Conservation (phyloP, 2,329 filamentous ascomycete genomes). For the Tolypocladium pustulatum region DNA sequence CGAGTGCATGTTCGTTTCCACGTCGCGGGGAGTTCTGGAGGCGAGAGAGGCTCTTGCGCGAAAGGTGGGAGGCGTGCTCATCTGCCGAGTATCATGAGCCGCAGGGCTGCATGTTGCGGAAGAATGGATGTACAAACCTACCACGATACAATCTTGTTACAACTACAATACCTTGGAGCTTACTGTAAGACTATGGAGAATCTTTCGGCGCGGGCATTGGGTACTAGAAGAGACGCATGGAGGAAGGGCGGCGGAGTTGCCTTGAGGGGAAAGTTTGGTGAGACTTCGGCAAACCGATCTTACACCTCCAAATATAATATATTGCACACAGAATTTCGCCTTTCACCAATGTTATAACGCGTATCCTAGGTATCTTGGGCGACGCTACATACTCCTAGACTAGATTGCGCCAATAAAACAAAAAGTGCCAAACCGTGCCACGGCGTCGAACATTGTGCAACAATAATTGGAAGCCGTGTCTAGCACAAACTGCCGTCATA, state of each 20-base stretch:
- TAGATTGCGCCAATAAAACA: neutral
- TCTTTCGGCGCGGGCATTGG: neutral
- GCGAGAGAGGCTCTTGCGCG: slow-evolving; percentile 70
- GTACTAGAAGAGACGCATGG: neutral
- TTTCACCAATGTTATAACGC: slow-evolving; percentile 2
- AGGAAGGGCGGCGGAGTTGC: neutral
- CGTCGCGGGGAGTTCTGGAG: slow-evolving; percentile 70
- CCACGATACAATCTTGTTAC: neutral
- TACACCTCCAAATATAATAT: neutral
- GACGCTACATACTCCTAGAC: neutral
- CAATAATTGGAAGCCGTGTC: neutral
- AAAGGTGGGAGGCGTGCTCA: slow-evolving; percentile 67
- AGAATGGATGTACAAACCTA: neutral
- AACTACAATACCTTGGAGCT: neutral
- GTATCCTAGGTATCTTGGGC: slow-evolving; percentile 10
- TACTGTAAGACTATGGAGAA: neutral
- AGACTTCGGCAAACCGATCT: neutral
- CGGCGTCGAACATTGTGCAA: neutral
- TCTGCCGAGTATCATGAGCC: slow-evolving; percentile 55
- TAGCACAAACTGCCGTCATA: neutral
- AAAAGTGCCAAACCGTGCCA: neutral
- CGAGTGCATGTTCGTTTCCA: slow-evolving; percentile 73
- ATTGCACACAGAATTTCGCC: neutral
- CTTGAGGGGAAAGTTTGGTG: neutral
- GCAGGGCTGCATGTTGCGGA: neutral